phyloP scores from a whole-genome alignment of 2,329 filamentous ascomycete species.

The Madurella mycetomatis region DNA sequence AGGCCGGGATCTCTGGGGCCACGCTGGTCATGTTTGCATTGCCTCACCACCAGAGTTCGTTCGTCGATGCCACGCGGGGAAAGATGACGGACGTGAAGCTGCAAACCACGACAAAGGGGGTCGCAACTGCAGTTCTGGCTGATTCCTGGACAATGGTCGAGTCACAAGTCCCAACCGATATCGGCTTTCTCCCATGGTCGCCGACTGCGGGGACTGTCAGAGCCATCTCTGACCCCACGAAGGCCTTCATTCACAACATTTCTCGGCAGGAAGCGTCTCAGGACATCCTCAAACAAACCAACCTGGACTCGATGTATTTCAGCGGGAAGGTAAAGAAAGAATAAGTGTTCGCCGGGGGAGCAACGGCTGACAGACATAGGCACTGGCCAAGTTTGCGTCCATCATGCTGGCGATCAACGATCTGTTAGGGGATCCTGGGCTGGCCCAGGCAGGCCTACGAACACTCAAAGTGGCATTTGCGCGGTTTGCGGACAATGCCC shows the following conservation, averaged over 20 bases:
- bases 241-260: slow-evolving; percentile 54
- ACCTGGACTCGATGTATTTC: slow-evolving; percentile 87
- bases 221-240: slow-evolving; percentile 49
- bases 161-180: slow-evolving; percentile 61
- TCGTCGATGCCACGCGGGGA: slow-evolving; percentile 56
- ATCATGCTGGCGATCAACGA: slow-evolving; percentile 63
- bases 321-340: slow-evolving; percentile 65
- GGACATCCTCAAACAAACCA: slow-evolving; percentile 66
- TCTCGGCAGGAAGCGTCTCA: slow-evolving; percentile 72
- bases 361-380: slow-evolving; percentile 35
- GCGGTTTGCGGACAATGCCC: slow-evolving; percentile 62
- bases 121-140: slow-evolving; percentile 66
- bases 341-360: slow-evolving; percentile 27
- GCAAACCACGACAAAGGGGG: slow-evolving; percentile 80
- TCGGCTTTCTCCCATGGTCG: slow-evolving; percentile 78
- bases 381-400: slow-evolving; percentile 70
- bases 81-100: slow-evolving; percentile 55
- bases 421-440: slow-evolving; percentile 53
- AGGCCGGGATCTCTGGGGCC: slow-evolving; percentile 56
- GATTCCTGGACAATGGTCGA: slow-evolving; percentile 78
- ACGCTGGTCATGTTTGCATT: slow-evolving; percentile 79
- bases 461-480: slow-evolving; percentile 64
- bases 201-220: slow-evolving; percentile 46
- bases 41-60: slow-evolving; percentile 77
- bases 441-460: slow-evolving; percentile 54